Evolutionary conservation across 805 yeast species (phyloP).

Genomic region (Kuraishia hungarica): DNA sequence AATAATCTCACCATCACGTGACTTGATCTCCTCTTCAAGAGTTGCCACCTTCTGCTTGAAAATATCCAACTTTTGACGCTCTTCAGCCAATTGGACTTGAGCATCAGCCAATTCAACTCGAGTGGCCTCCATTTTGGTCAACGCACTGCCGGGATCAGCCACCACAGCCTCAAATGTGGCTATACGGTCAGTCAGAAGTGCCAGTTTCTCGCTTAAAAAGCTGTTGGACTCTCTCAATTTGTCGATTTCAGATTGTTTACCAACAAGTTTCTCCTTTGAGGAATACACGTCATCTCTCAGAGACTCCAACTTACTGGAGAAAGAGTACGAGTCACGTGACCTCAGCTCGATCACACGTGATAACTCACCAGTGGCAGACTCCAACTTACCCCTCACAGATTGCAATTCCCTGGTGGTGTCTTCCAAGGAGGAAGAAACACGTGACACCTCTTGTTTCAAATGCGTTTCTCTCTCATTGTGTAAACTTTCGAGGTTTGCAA

Average conservation of each 20-base stretch:
- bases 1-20: slow-evolving; percentile 27
- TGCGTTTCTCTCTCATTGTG: slow-evolving; percentile 53
- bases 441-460: slow-evolving; percentile 37
- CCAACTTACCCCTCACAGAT: slow-evolving; percentile 34
- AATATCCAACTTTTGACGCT: not conserved
- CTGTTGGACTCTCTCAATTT: not conserved
- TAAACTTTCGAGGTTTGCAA: slow-evolving; percentile 51
- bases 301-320: not conserved
- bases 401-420: slow-evolving; percentile 39
- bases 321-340: not conserved
- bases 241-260: not conserved
- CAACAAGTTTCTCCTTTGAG: not conserved
- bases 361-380: slow-evolving; percentile 40
- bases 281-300: not conserved
- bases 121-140: not conserved
- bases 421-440: slow-evolving; percentile 40
- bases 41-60: slow-evolving; percentile 13
- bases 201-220: not conserved
- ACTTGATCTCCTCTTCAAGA: slow-evolving; percentile 20
- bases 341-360: slow-evolving; percentile 23
- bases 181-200: not conserved
- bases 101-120: not conserved
- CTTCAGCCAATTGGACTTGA: not conserved
- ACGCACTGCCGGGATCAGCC: not conserved
- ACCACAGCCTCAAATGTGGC: not conserved